These are phyloP conservation scores for Termitomyces sp. DNA, from an alignment of 768 basidiomycete species.

Conservation along the genomic window DNA sequence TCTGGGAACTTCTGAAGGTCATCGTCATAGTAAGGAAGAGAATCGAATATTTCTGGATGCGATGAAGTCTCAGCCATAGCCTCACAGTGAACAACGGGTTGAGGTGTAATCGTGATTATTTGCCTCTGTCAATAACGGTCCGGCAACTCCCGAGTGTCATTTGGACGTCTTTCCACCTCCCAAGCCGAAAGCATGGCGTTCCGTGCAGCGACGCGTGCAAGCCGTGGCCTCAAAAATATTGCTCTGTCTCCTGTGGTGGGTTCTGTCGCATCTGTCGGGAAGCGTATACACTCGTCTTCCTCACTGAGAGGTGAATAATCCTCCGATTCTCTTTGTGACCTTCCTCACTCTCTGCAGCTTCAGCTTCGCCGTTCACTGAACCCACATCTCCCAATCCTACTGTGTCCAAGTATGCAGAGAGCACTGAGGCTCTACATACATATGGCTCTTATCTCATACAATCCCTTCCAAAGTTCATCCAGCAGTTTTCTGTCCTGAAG, in stretches of 20 bases:
- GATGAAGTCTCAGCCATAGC: constrained; percentile 18
- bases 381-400: constrained; percentile 87
- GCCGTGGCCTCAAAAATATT: constrained; percentile 35
- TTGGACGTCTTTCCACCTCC: background rate
- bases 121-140: background rate
- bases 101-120: background rate
- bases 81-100: background rate
- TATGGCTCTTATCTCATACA: constrained; percentile 93
- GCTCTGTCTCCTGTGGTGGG: constrained; percentile 26
- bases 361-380: constrained; percentile 80
- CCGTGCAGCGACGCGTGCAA: constrained; percentile 37
- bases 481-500: constrained; percentile 96
- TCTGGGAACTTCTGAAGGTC: constrained; percentile 74
- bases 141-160: constrained; percentile 17
- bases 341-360: constrained; percentile 32
- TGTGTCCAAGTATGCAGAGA: constrained; percentile 60
- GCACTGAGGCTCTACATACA: constrained; percentile 76
- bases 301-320: constrained; percentile 40
- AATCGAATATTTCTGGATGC: constrained; percentile 57
- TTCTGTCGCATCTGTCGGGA: constrained; percentile 21
- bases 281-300: constrained; percentile 43
- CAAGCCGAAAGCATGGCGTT: constrained; percentile 32
- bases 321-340: background rate
- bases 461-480: constrained; percentile 94
- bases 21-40: constrained; percentile 92